A percentile compares a stretch with the other conserved stretches of the same genome.
Evolutionary conservation across 257 asterid species (phyloP).

Genomic region (Mentha longifolia): DNA sequence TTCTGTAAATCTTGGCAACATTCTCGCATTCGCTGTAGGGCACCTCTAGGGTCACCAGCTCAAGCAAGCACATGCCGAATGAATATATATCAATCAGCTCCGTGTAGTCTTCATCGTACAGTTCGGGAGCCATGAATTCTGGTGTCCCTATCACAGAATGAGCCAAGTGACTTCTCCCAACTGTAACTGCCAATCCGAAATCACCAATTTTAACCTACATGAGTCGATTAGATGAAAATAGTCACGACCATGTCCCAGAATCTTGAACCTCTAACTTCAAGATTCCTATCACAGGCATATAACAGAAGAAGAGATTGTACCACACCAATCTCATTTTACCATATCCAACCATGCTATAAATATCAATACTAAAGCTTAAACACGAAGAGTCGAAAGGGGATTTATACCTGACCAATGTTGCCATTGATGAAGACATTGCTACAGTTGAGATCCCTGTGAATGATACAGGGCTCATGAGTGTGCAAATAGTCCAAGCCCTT

Average conservation of each 20-base stretch:
- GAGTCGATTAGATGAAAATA: conserved; percentile 18
- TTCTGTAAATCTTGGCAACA: conserved; percentile 72
- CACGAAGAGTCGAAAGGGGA: background rate
- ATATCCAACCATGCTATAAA: background rate
- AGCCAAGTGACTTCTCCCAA: conserved; percentile 65
- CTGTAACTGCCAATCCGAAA: conserved; percentile 70
- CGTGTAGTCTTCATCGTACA: conserved; percentile 71
- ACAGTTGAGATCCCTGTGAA: conserved; percentile 83
- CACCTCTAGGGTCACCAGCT: conserved; percentile 72
- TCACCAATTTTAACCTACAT: conserved; percentile 85
- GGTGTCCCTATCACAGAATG: conserved; percentile 82
- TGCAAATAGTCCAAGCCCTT: conserved; percentile 80
- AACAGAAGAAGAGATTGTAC: background rate
- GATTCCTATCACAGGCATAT: background rate
- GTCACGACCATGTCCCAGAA: conserved; percentile 18
- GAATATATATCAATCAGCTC: conserved; percentile 73
- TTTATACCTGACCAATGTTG: conserved; percentile 77
- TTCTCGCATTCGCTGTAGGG: conserved; percentile 75
- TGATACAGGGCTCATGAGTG: conserved; percentile 72
- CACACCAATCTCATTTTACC: too few relatives aligned
- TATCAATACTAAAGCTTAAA: background rate
- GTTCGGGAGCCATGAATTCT: conserved; percentile 89
- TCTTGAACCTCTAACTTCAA: background rate
- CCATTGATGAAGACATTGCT: conserved; percentile 90
- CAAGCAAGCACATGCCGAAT: conserved; percentile 86